phyloP scores from a whole-genome alignment of 495 filamentous ascomycete genomes.

The Neurospora sp. region DNA sequence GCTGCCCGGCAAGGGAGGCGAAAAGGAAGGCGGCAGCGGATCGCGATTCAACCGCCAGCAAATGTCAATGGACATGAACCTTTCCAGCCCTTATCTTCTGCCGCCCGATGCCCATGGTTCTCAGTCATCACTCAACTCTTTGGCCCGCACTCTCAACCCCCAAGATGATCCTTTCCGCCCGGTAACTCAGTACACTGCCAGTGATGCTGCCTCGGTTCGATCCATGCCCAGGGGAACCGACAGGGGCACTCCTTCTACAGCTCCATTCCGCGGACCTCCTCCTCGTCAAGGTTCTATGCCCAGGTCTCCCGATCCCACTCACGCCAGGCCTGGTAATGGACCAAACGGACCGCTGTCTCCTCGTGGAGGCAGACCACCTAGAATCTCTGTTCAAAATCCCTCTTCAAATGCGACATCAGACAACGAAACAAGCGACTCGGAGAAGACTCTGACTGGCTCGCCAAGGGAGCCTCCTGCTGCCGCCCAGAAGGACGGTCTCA shows the following conservation, averaged over 20 bases:
- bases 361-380: neutral
- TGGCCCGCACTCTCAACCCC: conserved; percentile 59
- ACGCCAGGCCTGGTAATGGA: neutral
- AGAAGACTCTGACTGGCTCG: neutral
- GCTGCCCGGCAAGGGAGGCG: conserved; percentile 25
- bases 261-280: neutral
- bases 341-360: neutral
- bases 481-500: conserved; percentile 16
- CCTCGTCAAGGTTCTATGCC: neutral
- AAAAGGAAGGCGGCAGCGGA: conserved; percentile 28
- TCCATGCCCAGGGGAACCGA: conserved; percentile 44
- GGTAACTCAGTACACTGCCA: conserved; percentile 43
- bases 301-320: neutral
- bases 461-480: conserved; percentile 21
- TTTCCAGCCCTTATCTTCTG: conserved; percentile 80
- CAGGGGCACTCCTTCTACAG: conserved; percentile 24
- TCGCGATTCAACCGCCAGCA: conserved; percentile 59
- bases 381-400: neutral
- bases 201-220: conserved; percentile 48
- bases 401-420: neutral
- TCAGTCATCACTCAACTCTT: conserved; percentile 71
- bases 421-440: neutral
- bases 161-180: conserved; percentile 79
- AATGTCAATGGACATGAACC: conserved; percentile 73
- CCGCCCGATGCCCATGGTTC: conserved; percentile 71